Evolutionary conservation across 2,329 filamentous ascomycete species (phyloP).

Genomic region (Emmonsiellopsis sp.): DNA sequence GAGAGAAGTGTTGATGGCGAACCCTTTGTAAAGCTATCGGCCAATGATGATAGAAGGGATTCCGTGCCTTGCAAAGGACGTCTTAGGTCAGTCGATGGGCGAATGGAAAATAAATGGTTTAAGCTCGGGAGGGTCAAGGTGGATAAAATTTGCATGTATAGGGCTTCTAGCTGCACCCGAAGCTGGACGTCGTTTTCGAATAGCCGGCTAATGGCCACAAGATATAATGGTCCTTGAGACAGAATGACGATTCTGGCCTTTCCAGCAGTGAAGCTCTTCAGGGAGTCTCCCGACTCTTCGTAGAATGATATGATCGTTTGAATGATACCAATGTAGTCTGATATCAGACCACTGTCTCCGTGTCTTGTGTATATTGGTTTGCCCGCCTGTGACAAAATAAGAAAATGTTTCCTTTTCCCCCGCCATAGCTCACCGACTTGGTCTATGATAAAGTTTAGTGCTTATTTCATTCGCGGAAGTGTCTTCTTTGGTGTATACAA

Average conservation of each 20-base stretch:
- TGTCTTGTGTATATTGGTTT: constrained; percentile 97
- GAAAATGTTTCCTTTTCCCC: constrained; percentile 89
- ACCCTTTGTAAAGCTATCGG: constrained; percentile 88
- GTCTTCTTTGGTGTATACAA: neutral
- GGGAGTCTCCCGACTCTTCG: constrained; percentile 65
- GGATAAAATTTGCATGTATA: constrained; percentile 97
- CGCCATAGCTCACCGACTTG: constrained; percentile 68
- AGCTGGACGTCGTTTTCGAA: constrained; percentile 89
- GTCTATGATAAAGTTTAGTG: constrained; percentile 28
- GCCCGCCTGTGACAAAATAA: constrained; percentile 90
- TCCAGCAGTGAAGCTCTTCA: constrained; percentile 81
- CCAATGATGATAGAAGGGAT: constrained; percentile 77
- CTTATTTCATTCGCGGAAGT: constrained; percentile 11
- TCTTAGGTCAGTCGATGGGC: constrained; percentile 88
- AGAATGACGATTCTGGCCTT: constrained; percentile 76
- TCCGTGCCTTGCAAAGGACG: constrained; percentile 88
- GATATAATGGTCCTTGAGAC: constrained; percentile 78
- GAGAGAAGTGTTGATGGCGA: constrained; percentile 83
- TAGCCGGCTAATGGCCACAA: constrained; percentile 85
- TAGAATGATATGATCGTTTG: constrained; percentile 98
- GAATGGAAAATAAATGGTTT: constrained; percentile 75
- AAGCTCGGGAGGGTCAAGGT: constrained; percentile 84
- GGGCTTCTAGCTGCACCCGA: constrained; percentile 74
- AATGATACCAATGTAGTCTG: constrained; percentile 86
- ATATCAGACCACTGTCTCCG: constrained; percentile 81